Conservation (phyloP, 2,329 filamentous ascomycete genomes). For the Clonostachys rosea region DNA sequence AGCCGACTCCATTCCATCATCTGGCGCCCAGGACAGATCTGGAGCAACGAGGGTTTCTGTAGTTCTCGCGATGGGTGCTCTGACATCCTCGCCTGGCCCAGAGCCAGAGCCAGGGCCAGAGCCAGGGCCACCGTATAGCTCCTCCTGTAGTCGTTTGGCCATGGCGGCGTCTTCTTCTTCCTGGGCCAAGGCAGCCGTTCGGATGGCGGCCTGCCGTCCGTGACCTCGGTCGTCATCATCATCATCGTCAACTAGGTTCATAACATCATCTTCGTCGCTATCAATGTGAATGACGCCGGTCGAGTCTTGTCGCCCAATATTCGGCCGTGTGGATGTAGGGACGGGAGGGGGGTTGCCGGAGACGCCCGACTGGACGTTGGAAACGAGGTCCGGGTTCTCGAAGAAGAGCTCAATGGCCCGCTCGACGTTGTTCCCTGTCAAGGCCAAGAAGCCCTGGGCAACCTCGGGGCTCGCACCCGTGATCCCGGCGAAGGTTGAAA, state of each 20-base stretch:
- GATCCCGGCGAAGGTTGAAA: constrained; percentile 76
- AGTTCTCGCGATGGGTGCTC: constrained; percentile 86
- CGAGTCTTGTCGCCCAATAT: constrained; percentile 23
- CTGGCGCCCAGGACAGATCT: constrained; percentile 33
- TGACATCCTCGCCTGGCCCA: constrained; percentile 54
- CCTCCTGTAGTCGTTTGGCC: constrained; percentile 86
- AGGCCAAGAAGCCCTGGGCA: constrained; percentile 76
- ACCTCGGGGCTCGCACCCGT: constrained; percentile 71
- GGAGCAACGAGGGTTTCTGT: constrained; percentile 89
- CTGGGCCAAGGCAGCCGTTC: constrained; percentile 40
- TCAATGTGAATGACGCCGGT: constrained; percentile 63
- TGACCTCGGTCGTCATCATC: constrained; percentile 29
- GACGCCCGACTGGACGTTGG: constrained; percentile 19
- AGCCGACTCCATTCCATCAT: constrained; percentile 52
- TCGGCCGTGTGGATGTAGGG: constrained; percentile 14
- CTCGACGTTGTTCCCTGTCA: constrained; percentile 79
- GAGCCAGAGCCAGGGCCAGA: constrained; percentile 32
- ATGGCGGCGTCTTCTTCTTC: constrained; percentile 91
- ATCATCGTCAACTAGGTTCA: constrained; percentile 29
- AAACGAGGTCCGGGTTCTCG: constrained; percentile 72
- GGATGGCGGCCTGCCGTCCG: constrained; percentile 28
- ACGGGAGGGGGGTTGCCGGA: constrained; percentile 20
- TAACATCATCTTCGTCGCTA: constrained; percentile 58
- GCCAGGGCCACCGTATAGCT: constrained; percentile 63
- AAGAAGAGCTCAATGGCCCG: constrained; percentile 89